These are phyloP conservation scores for Xylariaceae sp. DNA, from an alignment of 2,329 filamentous ascomycete genomes.

Conservation along the genomic window DNA sequence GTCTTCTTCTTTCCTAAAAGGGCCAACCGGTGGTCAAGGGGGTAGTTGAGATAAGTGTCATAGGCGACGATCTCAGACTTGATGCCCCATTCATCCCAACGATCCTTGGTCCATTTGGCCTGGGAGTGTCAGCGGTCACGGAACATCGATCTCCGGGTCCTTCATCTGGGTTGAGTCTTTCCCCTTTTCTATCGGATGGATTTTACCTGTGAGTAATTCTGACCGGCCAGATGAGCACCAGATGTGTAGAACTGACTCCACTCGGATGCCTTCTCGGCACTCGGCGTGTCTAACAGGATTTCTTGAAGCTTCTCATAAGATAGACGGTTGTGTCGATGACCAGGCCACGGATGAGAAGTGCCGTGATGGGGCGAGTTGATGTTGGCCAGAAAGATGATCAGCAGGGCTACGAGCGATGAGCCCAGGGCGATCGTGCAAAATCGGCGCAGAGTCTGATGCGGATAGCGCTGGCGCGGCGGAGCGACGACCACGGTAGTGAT, in stretches of 20 bases:
- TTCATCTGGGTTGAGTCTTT: neutral
- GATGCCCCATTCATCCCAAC: conserved; percentile 68
- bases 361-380: conserved; percentile 27
- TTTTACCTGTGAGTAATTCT: conserved; percentile 65
- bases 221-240: conserved; percentile 69
- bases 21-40: conserved; percentile 63
- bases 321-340: conserved; percentile 34
- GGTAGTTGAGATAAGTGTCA: conserved; percentile 74
- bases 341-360: conserved; percentile 24
- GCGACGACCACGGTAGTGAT: conserved; percentile 57
- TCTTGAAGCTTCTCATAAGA: conserved; percentile 48
- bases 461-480: conserved; percentile 49
- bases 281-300: conserved; percentile 56
- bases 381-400: conserved; percentile 42
- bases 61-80: conserved; percentile 61
- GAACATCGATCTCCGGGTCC: neutral
- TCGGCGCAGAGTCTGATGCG: conserved; percentile 56
- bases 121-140: conserved; percentile 24
- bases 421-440: conserved; percentile 59
- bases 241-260: conserved; percentile 76
- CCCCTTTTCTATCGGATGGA: neutral
- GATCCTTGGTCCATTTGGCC: conserved; percentile 69
- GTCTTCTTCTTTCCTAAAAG: conserved; percentile 50
- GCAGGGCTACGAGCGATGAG: conserved; percentile 49
- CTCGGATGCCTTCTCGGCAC: conserved; percentile 53